Conservation (phyloP, 2,329 filamentous ascomycete species). For the Penicillium sp. region DNA sequence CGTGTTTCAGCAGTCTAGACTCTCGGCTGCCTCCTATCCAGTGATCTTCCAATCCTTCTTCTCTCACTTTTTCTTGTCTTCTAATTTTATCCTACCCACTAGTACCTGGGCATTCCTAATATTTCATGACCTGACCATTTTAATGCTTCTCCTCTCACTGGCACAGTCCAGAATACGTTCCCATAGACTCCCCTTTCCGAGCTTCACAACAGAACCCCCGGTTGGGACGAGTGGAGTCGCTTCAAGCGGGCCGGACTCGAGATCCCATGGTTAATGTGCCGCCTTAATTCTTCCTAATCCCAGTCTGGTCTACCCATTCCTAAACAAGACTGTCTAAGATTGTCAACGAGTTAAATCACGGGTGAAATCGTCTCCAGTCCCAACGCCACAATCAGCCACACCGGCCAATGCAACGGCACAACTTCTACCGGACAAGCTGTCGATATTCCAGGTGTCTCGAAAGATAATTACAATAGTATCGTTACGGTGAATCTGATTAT, state of each 20-base stretch:
- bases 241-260: constrained; percentile 11
- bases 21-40: background rate
- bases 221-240: constrained; percentile 3
- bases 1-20: constrained; percentile 31
- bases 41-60: background rate
- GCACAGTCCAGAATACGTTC: background rate
- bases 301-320: background rate
- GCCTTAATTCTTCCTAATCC: background rate
- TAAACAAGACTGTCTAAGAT: background rate
- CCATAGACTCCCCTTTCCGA: background rate
- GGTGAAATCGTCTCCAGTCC: background rate
- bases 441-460: background rate
- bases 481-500: no score
- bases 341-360: background rate
- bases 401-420: background rate
- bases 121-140: background rate
- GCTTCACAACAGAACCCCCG: background rate
- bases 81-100: background rate
- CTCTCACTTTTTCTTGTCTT: background rate
- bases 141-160: background rate
- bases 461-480: background rate
- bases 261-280: constrained; percentile 7
- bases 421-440: background rate
- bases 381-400: constrained; percentile 14
- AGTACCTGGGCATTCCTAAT: background rate